phyloP scores from a whole-genome alignment of 768 basidiomycete genomes.

The Russula emetica region DNA sequence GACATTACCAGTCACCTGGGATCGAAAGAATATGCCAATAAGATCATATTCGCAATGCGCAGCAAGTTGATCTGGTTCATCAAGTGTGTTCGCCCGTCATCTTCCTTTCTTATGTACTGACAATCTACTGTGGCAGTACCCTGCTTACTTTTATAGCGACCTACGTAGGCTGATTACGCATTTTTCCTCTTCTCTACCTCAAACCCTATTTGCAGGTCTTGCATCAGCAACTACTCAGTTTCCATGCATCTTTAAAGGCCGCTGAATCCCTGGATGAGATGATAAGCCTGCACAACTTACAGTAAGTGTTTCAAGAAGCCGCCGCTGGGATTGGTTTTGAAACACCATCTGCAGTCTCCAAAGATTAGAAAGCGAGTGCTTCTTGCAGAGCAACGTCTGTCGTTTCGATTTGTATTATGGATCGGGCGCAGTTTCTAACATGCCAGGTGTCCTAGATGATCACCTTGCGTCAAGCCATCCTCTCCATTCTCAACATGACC shows the following conservation, averaged over 20 bases:
- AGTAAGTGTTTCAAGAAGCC: constrained; percentile 48
- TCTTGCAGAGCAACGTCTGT: constrained; percentile 58
- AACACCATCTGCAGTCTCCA: constrained; percentile 46
- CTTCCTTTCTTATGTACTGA: background rate
- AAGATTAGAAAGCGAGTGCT: constrained; percentile 55
- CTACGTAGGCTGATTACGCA: constrained; percentile 45
- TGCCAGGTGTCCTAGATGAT: constrained; percentile 45
- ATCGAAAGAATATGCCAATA: constrained; percentile 46
- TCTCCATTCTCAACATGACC: constrained; percentile 69
- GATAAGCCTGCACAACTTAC: constrained; percentile 60
- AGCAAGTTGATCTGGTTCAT: constrained; percentile 80
- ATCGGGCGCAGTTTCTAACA: constrained; percentile 1
- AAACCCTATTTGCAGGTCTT: constrained; percentile 48
- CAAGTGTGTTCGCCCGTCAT: constrained; percentile 51
- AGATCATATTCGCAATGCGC: constrained; percentile 71
- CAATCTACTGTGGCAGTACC: constrained; percentile 40
- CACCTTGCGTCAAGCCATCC: constrained; percentile 58
- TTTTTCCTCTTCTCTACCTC: constrained; percentile 2
- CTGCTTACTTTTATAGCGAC: constrained; percentile 69
- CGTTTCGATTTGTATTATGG: background rate
- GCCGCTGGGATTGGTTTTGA: constrained; percentile 6
- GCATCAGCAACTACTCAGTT: constrained; percentile 54
- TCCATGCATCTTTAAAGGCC: constrained; percentile 51
- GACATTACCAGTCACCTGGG: constrained; percentile 37
- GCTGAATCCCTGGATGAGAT: constrained; percentile 72